Evolutionary conservation across 176 grass and related monocot species (phyloP).

Genomic region (Luzula sylvatica): DNA sequence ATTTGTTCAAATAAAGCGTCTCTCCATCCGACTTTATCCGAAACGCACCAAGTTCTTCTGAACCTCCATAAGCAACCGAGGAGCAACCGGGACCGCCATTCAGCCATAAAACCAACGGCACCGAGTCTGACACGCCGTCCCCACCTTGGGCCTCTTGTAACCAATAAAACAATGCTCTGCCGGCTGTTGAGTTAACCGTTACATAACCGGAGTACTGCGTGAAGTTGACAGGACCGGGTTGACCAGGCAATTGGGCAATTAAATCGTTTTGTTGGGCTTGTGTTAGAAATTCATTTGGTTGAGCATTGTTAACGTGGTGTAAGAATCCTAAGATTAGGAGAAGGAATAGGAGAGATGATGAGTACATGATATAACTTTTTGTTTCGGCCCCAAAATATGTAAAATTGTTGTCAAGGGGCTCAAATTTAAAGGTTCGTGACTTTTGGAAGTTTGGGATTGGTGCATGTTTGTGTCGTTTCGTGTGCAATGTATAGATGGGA

Average conservation of each 20-base stretch:
- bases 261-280: slow-evolving; percentile 25
- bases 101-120: slow-evolving; percentile 85
- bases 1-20: slow-evolving; percentile 48
- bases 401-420: too few species aligned
- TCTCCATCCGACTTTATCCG: slow-evolving; percentile 55
- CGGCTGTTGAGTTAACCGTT: slow-evolving; percentile 47
- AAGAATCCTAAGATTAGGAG: background rate
- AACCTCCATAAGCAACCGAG: slow-evolving; percentile 73
- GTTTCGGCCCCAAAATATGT: too few species aligned
- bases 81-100: slow-evolving; percentile 91
- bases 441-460: background rate
- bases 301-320: background rate
- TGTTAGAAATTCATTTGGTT: background rate
- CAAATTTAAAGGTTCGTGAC: too few species aligned
- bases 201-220: slow-evolving; percentile 85
- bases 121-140: slow-evolving; percentile 10
- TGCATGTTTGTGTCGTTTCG: background rate
- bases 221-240: slow-evolving; percentile 62
- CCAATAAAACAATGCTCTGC: slow-evolving; percentile 78
- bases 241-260: slow-evolving; percentile 58
- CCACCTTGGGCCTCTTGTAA: slow-evolving; percentile 35
- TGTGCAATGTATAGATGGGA: background rate
- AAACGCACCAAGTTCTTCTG: slow-evolving; percentile 84
- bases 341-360: background rate
- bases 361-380: too few species aligned